phyloP scores from a whole-genome alignment of 2,329 filamentous ascomycete species.

The Elsinoe arachidis region DNA sequence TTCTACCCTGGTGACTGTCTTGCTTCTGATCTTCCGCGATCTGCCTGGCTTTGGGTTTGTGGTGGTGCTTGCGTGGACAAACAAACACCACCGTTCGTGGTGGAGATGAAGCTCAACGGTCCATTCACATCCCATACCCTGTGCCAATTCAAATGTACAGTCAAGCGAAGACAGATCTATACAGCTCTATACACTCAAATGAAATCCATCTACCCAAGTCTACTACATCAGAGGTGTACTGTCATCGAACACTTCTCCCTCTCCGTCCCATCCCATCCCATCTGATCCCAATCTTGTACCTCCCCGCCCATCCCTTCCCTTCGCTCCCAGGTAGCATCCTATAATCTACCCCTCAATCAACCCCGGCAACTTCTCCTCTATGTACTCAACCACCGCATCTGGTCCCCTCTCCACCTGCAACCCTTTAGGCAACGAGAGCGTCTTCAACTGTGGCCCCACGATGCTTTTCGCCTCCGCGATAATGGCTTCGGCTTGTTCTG shows the following conservation, averaged over 20 bases:
- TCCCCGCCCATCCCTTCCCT: no score
- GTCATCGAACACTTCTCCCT: no score
- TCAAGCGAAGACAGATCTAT: no score
- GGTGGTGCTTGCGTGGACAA: background rate
- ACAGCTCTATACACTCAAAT: no score
- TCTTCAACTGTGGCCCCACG: slow-evolving; percentile 41
- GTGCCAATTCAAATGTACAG: no score
- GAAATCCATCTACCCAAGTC: background rate
- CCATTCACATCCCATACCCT: no score
- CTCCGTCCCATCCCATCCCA: background rate
- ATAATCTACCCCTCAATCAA: slow-evolving; percentile 17
- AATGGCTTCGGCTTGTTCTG: slow-evolving; percentile 41
- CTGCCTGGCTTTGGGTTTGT: background rate
- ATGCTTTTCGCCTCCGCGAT: slow-evolving; percentile 36
- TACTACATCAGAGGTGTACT: no score
- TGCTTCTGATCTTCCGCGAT: background rate
- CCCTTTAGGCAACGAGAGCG: slow-evolving; percentile 46
- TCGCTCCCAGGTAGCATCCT: no score
- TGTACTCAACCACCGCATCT: slow-evolving; percentile 47
- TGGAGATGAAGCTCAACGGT: background rate
- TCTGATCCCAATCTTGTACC: no score
- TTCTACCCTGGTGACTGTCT: background rate
- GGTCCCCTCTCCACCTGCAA: slow-evolving; percentile 46
- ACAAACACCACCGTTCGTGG: background rate
- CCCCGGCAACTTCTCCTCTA: slow-evolving; percentile 36